Base-by-base conservation (phyloP, 2,329 filamentous ascomycete species). In the Metarhizium robertsii region DNA sequence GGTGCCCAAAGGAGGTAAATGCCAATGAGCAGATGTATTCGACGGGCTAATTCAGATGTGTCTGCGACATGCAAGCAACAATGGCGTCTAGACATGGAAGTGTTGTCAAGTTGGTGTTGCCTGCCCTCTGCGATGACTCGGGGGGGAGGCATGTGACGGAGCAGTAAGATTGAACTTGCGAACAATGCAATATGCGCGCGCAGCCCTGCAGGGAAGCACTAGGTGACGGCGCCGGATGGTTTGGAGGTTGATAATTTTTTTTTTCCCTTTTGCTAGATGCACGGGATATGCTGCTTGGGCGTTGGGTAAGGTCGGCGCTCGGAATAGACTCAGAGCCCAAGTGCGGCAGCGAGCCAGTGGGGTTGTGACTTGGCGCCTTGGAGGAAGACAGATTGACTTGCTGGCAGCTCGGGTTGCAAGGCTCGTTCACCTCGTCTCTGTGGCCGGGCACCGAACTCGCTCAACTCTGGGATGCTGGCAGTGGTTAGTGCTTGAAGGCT, bases 291-390 rank as follows among this genome's bases (percentile, higher is more conserved):
- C 18, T 13, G 32, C 32, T 34, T 34, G 32, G 32, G 32, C 2
- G 11, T 34, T 34, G 32, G 42, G 42, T 2, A 13, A 45, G 42
- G 42, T 45, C 18, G 16, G 18, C 32, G n/a, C 20, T 46, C 18
- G 43, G 43, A 7, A 14, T 48, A 48, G 45, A 29, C 20, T 48
- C 20, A 48, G 43, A 13, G 38, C 38, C 13, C 8, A 40, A 11
- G 34, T 52, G 54, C 49, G 30, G 25, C 43, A 54, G 40, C 48
- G 47, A 50, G 47, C 29, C 53, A 46, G 53, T 51, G 30, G 53
- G 14, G 51, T 46, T 13, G 25, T 13, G 13, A 30, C 20, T 48
- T 32, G 45, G 25, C 25, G 25, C 25, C 3, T 25, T 25, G 25
- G 25, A 25, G 25, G 25, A 25, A 25, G 25, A 25, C 25, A 25